A percentile compares a stretch with the other conserved stretches of the same genome.
Conservation (phyloP, 768 basidiomycete species). For the Kondoa malvinella region DNA sequence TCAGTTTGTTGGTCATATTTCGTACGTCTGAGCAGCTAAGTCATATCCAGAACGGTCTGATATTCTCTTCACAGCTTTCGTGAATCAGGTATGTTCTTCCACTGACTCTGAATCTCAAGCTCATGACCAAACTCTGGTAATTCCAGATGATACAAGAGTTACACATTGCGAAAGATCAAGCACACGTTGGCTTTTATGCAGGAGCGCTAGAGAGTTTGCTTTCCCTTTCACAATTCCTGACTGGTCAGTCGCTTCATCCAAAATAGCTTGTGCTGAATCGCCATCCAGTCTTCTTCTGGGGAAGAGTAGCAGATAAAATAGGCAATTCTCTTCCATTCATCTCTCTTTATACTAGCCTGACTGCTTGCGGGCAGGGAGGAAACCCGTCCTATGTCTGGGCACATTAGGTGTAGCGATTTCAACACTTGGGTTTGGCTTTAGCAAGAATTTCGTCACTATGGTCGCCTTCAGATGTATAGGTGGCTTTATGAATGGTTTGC, state of each 20-base stretch:
- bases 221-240: background rate
- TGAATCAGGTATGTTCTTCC: background rate
- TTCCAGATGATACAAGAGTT: background rate
- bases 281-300: background rate
- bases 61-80: too few species aligned
- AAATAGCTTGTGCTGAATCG: too few species aligned
- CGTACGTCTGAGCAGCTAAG: too few species aligned
- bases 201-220: background rate
- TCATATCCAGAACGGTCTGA: too few species aligned
- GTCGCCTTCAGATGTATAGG: background rate
- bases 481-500: background rate
- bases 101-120: background rate
- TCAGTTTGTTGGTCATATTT: background rate
- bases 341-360: background rate
- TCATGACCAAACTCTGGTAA: background rate
- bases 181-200: background rate
- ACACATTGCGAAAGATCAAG: background rate
- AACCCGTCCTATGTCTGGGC: background rate
- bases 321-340: background rate
- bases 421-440: background rate
- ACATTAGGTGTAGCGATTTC: background rate
- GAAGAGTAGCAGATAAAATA: background rate
- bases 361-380: background rate
- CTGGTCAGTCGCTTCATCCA: too few species aligned
- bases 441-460: background rate